Percentiles rank a stretch among this genome's conserved stretches.
phyloP scores from a whole-genome alignment of 305 asterid genomes.

The Solanum aculeatissimum region DNA sequence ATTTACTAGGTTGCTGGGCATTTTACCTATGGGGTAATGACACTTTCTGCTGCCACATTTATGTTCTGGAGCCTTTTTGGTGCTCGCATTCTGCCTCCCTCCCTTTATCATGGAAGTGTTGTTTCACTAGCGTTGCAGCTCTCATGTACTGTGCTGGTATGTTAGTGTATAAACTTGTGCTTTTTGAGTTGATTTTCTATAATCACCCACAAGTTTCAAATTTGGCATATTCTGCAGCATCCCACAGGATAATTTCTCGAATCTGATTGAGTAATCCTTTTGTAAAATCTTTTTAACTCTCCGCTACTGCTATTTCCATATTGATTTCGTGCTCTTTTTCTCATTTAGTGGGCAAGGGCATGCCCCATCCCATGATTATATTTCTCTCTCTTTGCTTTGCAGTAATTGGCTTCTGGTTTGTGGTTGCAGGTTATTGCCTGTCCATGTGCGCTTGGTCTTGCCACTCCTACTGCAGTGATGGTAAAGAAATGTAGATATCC shows the following conservation, averaged over 20 bases:
- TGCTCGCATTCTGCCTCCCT: conserved; percentile 64
- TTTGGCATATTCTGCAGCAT: neutral
- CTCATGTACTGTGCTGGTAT: conserved; percentile 98
- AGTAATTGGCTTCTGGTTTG: conserved; percentile 12
- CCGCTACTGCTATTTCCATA: neutral
- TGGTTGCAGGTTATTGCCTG: conserved; percentile 88
- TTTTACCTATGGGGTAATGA: conserved; percentile 96
- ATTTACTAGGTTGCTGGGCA: conserved; percentile 80
- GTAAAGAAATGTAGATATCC: conserved; percentile 30
- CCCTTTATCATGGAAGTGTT: conserved; percentile 79
- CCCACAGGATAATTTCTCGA: neutral
- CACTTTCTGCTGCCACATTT: conserved; percentile 94
- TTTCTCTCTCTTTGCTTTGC: conserved; percentile 3
- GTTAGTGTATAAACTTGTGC: neutral
- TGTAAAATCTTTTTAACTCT: neutral
- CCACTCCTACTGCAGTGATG: conserved; percentile 99
- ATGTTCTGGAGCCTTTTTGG: conserved; percentile 90
- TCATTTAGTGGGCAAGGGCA: neutral
- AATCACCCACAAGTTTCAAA: neutral
- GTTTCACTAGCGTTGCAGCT: conserved; percentile 94
- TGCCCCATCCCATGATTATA: neutral
- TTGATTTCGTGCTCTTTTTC: neutral
- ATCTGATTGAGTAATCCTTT: neutral
- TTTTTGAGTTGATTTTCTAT: neutral
- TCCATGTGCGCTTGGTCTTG: conserved; percentile 99